Percentiles rank a stretch among this genome's conserved stretches.
These are phyloP conservation scores for Mucor mucedo DNA, from an alignment of 371 early-diverging fungal species.

Conservation along the genomic window DNA sequence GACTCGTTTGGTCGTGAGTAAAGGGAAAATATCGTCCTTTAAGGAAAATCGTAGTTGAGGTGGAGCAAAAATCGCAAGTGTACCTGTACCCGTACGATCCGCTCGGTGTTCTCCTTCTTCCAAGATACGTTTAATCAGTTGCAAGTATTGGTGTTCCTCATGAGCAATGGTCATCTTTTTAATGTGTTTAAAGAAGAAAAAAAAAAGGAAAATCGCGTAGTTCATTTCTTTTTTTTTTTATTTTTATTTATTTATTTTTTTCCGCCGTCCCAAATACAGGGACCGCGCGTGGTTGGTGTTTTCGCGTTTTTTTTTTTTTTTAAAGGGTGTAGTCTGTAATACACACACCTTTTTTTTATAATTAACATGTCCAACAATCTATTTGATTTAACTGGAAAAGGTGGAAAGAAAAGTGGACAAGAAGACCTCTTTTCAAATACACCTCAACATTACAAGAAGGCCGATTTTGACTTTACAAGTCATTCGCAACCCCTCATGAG, in stretches of 20 bases:
- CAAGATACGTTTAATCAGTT: slow-evolving; percentile 83
- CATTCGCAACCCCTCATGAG: no score
- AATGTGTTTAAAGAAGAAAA: slow-evolving; percentile 5
- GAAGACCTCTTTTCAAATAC: no score
- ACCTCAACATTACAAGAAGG: no score
- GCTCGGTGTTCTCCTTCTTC: slow-evolving; percentile 77
- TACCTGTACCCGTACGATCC: slow-evolving; percentile 98
- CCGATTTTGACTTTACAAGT: no score
- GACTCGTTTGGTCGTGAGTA: slow-evolving; percentile 98
- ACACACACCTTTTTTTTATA: background rate
- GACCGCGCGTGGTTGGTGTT: background rate
- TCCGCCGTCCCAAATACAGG: slow-evolving; percentile 3
- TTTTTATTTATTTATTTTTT: slow-evolving; percentile 2
- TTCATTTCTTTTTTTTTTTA: slow-evolving; percentile 1
- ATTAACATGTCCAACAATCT: background rate
- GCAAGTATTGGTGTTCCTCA: slow-evolving; percentile 94
- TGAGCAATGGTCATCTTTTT: slow-evolving; percentile 29
- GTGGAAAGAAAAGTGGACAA: no score
- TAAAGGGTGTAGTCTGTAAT: no score
- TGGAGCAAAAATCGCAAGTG: slow-evolving; percentile 93
- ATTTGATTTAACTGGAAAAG: background rate
- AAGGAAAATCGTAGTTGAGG: slow-evolving; percentile 92
- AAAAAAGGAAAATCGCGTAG: slow-evolving; percentile 9
- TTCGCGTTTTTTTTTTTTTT: background rate
- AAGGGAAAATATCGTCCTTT: slow-evolving; percentile 80